Evolutionary conservation across 495 filamentous ascomycete species (phyloP).

Genomic region (Oleoguttula mirabilis): DNA sequence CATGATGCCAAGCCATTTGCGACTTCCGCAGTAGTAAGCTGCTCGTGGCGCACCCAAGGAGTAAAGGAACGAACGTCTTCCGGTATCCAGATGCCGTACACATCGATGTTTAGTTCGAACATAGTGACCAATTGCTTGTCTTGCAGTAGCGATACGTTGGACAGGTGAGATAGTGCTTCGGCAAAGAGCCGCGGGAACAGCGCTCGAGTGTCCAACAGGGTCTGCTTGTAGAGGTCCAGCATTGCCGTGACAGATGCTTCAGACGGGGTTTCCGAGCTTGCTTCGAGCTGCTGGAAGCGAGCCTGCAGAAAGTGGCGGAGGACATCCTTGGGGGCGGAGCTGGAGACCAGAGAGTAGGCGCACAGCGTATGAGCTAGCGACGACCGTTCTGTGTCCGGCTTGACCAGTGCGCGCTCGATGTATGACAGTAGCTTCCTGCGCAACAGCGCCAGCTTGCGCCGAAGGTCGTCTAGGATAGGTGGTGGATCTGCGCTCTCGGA

Average conservation of each 20-base stretch:
- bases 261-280: constrained; percentile 37
- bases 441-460: constrained; percentile 48
- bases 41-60: constrained; percentile 79
- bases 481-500: constrained; percentile 39
- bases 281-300: constrained; percentile 40
- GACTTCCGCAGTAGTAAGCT: constrained; percentile 53
- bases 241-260: background rate
- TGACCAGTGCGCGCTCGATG: constrained; percentile 56
- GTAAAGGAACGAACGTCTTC: constrained; percentile 78
- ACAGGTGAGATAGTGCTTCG: constrained; percentile 56
- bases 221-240: constrained; percentile 61
- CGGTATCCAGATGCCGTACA: constrained; percentile 69
- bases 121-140: constrained; percentile 52
- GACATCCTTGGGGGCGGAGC: constrained; percentile 67
- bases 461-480: constrained; percentile 48
- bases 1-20: constrained; percentile 56
- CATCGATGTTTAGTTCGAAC: constrained; percentile 65
- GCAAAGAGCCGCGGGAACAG: constrained; percentile 61
- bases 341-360: constrained; percentile 74
- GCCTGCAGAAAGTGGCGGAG: constrained; percentile 70
- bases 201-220: constrained; percentile 61
- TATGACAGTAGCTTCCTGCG: constrained; percentile 49
- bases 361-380: constrained; percentile 58
- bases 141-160: constrained; percentile 54
- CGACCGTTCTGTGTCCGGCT: constrained; percentile 35